phyloP scores from a whole-genome alignment of 306 rosid genomes.

The Corylus heterophylla region DNA sequence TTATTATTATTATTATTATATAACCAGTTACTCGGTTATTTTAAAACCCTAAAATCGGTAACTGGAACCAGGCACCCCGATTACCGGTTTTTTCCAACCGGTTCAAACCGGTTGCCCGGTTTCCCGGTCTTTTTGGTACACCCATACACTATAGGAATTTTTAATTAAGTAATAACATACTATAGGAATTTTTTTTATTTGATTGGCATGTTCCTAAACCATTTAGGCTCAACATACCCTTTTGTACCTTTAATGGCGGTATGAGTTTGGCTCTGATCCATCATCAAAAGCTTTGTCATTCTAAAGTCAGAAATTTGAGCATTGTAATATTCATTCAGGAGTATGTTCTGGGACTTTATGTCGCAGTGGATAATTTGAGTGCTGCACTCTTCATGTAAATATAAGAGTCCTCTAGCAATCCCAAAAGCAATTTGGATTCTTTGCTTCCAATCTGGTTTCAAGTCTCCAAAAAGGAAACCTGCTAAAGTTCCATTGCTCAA shows the following conservation, averaged over 20 bases:
- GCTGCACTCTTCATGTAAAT: slow-evolving; percentile 48
- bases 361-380: slow-evolving; percentile 46
- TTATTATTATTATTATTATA: too few species aligned
- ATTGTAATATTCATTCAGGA: slow-evolving; percentile 25
- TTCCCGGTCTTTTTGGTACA: too few species aligned
- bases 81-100: too few species aligned
- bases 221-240: slow-evolving; percentile 51
- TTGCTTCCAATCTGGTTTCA: slow-evolving; percentile 30
- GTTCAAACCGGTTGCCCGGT: too few species aligned
- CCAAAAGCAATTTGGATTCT: slow-evolving; percentile 29
- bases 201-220: slow-evolving; percentile 30
- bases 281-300: slow-evolving; percentile 42
- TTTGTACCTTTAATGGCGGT: slow-evolving; percentile 41
- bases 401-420: slow-evolving; percentile 29
- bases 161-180: too few species aligned
- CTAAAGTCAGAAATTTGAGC: slow-evolving; percentile 42
- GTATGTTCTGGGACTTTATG: slow-evolving; percentile 53
- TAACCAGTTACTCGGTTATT: too few species aligned
- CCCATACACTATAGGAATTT: too few species aligned
- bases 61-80: too few species aligned
- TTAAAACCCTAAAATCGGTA: too few species aligned
- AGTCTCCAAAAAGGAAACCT: slow-evolving; percentile 19
- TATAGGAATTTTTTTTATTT: too few species aligned
- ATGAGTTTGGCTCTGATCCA: slow-evolving; percentile 34
- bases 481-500: slow-evolving; percentile 33